Conservation (phyloP, 805 yeast genomes). For the Saturnispora silvae region DNA sequence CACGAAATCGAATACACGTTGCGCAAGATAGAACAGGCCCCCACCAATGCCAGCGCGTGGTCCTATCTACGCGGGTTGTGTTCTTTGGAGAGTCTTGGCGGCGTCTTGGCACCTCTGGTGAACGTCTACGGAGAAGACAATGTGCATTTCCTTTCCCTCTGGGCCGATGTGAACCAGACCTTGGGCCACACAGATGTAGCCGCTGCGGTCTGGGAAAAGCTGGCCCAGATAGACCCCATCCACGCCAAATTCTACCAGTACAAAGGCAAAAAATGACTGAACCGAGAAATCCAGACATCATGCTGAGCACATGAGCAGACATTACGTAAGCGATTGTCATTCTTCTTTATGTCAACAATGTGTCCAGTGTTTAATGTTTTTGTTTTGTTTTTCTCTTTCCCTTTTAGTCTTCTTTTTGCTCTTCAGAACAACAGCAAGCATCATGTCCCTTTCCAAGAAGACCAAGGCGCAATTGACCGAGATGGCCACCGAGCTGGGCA, state of each 20-base stretch:
- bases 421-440: neutral
- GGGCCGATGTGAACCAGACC: constrained; percentile 39
- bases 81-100: constrained; percentile 23
- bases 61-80: constrained; percentile 41
- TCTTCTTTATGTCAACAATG: too few relatives aligned
- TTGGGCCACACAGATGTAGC: constrained; percentile 28
- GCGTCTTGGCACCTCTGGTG: constrained; percentile 36
- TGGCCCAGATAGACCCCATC: constrained; percentile 33
- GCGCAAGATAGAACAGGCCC: constrained; percentile 42
- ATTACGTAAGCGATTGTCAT: too few relatives aligned
- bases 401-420: neutral
- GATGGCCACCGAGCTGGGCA: constrained; percentile 22
- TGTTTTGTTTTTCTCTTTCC: constrained; percentile 1
- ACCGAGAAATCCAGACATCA: too few relatives aligned
- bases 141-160: constrained; percentile 49
- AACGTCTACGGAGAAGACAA: constrained; percentile 9
- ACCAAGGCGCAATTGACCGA: constrained; percentile 25
- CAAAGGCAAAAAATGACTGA: too few relatives aligned
- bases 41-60: constrained; percentile 84
- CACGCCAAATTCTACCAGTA: constrained; percentile 25
- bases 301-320: too few relatives aligned
- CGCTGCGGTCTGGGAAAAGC: constrained; percentile 34
- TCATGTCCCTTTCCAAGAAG: constrained; percentile 14
- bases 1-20: constrained; percentile 52
- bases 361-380: too few relatives aligned